These are phyloP conservation scores for Sugiyamaella marilandica DNA, from an alignment of 805 yeast genomes.

Conservation along the genomic window DNA sequence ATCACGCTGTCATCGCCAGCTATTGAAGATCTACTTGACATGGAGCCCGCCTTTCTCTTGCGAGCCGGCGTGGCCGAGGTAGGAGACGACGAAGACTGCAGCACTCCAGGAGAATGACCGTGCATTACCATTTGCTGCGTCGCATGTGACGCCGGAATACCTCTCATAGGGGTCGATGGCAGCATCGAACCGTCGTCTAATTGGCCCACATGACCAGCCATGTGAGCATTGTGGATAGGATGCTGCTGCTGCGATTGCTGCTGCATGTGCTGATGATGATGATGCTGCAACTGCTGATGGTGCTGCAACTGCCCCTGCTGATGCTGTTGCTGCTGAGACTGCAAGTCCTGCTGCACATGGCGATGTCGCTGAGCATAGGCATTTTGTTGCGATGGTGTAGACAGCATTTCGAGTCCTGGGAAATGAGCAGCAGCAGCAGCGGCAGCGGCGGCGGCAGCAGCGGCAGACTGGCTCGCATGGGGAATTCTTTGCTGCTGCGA, in stretches of 20 bases:
- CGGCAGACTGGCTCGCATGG: background rate
- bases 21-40: background rate
- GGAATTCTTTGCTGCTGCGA: background rate
- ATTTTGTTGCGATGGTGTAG: background rate
- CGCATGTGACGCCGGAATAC: background rate
- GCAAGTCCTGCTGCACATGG: conserved; percentile 1
- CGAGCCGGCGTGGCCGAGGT: background rate
- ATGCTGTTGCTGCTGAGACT: conserved; percentile 24
- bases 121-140: background rate
- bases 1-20: conserved; percentile 15
- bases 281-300: conserved; percentile 2
- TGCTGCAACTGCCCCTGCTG: conserved; percentile 24
- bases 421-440: conserved; percentile 4
- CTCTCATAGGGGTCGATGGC: background rate
- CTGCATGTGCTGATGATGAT: conserved; percentile 5
- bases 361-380: background rate
- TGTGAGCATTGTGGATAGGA: background rate
- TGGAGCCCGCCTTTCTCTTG: conserved; percentile 10
- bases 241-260: conserved; percentile 3
- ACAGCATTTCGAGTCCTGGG: background rate
- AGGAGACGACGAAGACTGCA: background rate
- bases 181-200: background rate
- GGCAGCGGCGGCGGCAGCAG: conserved; percentile 1
- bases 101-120: background rate
- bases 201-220: background rate